These are phyloP conservation scores for Yamadazyma friedrichii DNA, from an alignment of 1,139 yeast species.

Conservation along the genomic window DNA sequence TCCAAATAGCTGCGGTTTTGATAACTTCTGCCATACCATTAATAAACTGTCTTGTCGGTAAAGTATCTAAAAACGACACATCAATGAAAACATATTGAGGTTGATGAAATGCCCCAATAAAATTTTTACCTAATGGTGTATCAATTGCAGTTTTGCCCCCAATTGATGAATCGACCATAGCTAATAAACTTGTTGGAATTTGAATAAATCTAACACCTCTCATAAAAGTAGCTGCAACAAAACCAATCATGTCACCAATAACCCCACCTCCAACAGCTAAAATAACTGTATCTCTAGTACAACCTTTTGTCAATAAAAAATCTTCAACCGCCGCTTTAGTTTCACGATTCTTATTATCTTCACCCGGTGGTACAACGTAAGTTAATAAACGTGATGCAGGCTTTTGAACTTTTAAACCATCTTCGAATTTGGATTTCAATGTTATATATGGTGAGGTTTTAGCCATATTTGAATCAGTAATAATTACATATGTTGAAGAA, in stretches of 20 bases:
- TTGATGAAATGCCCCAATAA: conserved; percentile 97
- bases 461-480: conserved; percentile 83
- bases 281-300: conserved; percentile 94
- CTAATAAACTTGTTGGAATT: conserved; percentile 86
- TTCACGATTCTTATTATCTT: conserved; percentile 80
- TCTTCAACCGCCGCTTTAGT: conserved; percentile 96
- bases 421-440: conserved; percentile 34
- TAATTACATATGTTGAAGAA: conserved; percentile 88
- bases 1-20: conserved; percentile 98
- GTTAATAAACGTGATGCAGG: conserved; percentile 65
- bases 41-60: conserved; percentile 91
- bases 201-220: conserved; percentile 95
- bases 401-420: conserved; percentile 23
- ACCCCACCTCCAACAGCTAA: conserved; percentile 98
- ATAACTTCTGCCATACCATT: conserved; percentile 99
- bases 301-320: conserved; percentile 76
- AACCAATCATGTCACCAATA: conserved; percentile 99
- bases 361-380: conserved; percentile 89
- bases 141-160: conserved; percentile 99
- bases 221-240: conserved; percentile 98
- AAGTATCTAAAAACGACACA: conserved; percentile 78
- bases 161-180: conserved; percentile 98
- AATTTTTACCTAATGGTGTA: conserved; percentile 95
- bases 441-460: conserved; percentile 58
- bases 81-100: conserved; percentile 89